Evolutionary conservation across 192 early-diverging fungal species (phyloP).

Genomic region (Entrophospora sp.): DNA sequence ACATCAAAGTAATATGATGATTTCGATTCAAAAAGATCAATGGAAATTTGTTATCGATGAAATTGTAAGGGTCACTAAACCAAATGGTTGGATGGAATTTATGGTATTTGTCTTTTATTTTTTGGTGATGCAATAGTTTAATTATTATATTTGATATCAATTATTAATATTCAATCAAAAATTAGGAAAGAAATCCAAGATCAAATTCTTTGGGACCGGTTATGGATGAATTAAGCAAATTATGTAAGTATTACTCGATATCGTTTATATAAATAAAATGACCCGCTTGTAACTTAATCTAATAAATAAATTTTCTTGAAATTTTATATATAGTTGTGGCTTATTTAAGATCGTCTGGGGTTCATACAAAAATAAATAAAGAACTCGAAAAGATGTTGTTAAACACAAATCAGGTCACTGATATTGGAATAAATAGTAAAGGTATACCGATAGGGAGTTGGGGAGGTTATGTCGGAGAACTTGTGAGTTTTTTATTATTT

Average conservation of each 20-base stretch:
- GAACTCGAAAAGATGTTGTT: too few species aligned
- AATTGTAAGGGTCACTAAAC: conserved; percentile 28
- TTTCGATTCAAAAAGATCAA: neutral
- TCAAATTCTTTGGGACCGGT: neutral
- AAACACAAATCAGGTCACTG: neutral
- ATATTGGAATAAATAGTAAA: neutral
- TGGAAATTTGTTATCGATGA: conserved; percentile 17
- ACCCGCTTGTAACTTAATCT: too few species aligned
- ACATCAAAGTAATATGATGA: neutral
- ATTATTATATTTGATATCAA: too few species aligned
- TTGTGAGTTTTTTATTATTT: neutral
- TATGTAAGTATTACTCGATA: neutral
- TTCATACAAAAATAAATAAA: too few species aligned
- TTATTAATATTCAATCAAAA: too few species aligned
- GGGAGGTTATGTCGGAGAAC: neutral
- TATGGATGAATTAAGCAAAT: neutral
- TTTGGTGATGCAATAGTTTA: too few species aligned
- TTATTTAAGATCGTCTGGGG: too few species aligned
- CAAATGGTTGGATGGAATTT: conserved; percentile 32
- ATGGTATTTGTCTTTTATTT: too few species aligned
- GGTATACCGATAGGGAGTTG: neutral
- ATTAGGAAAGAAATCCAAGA: too few species aligned
- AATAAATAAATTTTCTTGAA: too few species aligned
- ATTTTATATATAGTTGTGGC: too few species aligned
- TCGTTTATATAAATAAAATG: neutral